Evolutionary conservation across 108 stramenopile species (phyloP).

Genomic region (Asterionellopsis glacialis): DNA sequence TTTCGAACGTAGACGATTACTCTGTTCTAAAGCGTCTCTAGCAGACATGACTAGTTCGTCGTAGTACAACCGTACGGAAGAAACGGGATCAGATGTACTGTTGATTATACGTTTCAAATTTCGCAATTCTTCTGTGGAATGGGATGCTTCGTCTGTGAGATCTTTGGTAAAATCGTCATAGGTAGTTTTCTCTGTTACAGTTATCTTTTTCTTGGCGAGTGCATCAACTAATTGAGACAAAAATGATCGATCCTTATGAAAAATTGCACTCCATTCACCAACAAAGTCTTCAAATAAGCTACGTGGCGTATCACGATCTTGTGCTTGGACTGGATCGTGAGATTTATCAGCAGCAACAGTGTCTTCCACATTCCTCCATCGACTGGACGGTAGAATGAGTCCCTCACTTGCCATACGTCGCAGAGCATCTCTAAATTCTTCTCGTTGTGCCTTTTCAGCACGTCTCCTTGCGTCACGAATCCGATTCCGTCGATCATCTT

Average conservation of each 20-base stretch:
- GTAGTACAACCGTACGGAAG: conserved; percentile 60
- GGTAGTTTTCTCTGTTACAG: conserved; percentile 20
- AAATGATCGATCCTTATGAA: conserved; percentile 49
- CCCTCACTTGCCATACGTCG: conserved; percentile 45
- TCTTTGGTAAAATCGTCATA: conserved; percentile 52
- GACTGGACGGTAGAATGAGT: conserved; percentile 44
- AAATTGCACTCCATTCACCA: conserved; percentile 65
- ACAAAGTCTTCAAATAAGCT: conserved; percentile 78
- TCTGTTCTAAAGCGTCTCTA: not conserved
- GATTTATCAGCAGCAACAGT: conserved; percentile 32
- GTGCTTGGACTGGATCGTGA: conserved; percentile 46
- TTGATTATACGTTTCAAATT: conserved; percentile 52
- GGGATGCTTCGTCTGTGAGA: conserved; percentile 43
- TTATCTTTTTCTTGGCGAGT: conserved; percentile 23
- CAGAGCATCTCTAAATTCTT: conserved; percentile 45
- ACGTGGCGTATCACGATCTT: conserved; percentile 61
- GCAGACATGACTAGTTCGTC: conserved; percentile 34
- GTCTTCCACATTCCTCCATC: conserved; percentile 57
- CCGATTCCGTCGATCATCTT: conserved; percentile 77
- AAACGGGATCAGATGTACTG: conserved; percentile 43
- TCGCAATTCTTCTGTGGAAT: conserved; percentile 44
- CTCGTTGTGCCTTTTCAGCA: conserved; percentile 78
- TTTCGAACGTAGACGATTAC: conserved; percentile 2
- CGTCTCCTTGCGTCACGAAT: conserved; percentile 67
- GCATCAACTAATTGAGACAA: conserved; percentile 35